Base-by-base conservation (phyloP, 331 rosid genomes). In the Spiraea crenata region DNA sequence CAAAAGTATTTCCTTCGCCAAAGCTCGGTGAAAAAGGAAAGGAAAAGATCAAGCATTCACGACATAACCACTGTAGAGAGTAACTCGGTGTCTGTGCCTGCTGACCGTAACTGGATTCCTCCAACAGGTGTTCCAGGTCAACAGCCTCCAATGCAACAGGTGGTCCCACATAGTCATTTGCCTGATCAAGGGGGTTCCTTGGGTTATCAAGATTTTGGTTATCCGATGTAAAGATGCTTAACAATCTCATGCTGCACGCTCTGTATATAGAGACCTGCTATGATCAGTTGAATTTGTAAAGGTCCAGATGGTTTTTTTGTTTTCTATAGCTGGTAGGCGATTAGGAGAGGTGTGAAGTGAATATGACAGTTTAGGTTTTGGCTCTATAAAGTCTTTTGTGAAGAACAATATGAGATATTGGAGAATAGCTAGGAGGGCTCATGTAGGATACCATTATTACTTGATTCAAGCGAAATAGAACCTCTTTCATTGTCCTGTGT, bases 11-110 rank as follows among this genome's bases (percentile, higher is more conserved):
- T 78, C 63, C 89, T 88, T 38, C 93, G 98, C 17, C 98, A 88
- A 69, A 84, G 39, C 72, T 80, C 92, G 0, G 91, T 55, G 71
- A 88, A 84, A 82, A 93, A 88, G 81, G 98, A 93, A 75, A 79
- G 98, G 74, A 93, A 93, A 75, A 80, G 98, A 37, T 87, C 97
- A 11, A 93, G 98, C 82, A 93, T 93, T 61, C 98, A 93, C 34
- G 98, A 93, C 88, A 90, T 93, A 72, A 93, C 92, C 55, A 70
- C 97, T 0, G 93, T 84, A 19, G 92, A 86, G 7, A 80, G 76
- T 63, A 80, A 79, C 77, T 35, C 83, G 0, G 82, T 63, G 5
- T 64, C 89, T 0, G 13, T 41, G 9, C 85, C 92, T 0, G 72
- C 81, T 45, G 92, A 86, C 75, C 86, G 82, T 42, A 86, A 78